Evolutionary conservation across 2,329 filamentous ascomycete species (phyloP).

Genomic region (Aspergillus bombycis): DNA sequence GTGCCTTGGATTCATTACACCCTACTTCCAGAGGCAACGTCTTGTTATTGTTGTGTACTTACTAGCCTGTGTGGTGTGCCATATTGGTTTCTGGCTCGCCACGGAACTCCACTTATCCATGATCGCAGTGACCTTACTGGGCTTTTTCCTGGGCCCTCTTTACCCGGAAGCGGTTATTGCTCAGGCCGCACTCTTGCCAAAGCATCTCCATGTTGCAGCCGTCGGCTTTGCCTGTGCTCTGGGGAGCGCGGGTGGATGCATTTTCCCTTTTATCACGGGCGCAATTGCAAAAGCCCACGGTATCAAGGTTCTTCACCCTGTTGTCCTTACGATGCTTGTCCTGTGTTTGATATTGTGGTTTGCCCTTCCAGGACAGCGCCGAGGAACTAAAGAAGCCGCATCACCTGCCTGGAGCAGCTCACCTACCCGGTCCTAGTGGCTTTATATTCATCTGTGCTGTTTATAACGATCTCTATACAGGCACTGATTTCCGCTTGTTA

Average conservation of each 20-base stretch:
- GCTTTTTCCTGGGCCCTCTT: slow-evolving; percentile 76
- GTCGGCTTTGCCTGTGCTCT: slow-evolving; percentile 78
- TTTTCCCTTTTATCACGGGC: slow-evolving; percentile 44
- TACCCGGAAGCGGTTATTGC: slow-evolving; percentile 74
- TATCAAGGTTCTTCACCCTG: slow-evolving; percentile 60
- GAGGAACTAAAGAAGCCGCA: neutral
- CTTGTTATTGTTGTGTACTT: slow-evolving; percentile 65
- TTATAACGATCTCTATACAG: neutral
- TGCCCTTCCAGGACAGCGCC: neutral
- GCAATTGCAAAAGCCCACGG: slow-evolving; percentile 54
- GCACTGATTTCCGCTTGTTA: neutral
- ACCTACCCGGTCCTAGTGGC: neutral
- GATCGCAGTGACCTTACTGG: slow-evolving; percentile 70
- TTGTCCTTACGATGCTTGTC: slow-evolving; percentile 54
- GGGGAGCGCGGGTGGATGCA: slow-evolving; percentile 67
- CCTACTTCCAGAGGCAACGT: slow-evolving; percentile 67
- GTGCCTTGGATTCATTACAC: slow-evolving; percentile 72
- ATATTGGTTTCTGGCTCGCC: slow-evolving; percentile 79
- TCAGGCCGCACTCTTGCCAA: slow-evolving; percentile 70
- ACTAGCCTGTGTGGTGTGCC: slow-evolving; percentile 60
- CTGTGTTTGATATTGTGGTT: slow-evolving; percentile 11
- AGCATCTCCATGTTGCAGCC: slow-evolving; percentile 70
- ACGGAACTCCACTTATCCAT: slow-evolving; percentile 72
- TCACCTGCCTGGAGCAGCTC: neutral
- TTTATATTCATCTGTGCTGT: neutral